phyloP scores from a whole-genome alignment of 225 moss, liverwort and hornwort genomes.

The Asterella californica region DNA sequence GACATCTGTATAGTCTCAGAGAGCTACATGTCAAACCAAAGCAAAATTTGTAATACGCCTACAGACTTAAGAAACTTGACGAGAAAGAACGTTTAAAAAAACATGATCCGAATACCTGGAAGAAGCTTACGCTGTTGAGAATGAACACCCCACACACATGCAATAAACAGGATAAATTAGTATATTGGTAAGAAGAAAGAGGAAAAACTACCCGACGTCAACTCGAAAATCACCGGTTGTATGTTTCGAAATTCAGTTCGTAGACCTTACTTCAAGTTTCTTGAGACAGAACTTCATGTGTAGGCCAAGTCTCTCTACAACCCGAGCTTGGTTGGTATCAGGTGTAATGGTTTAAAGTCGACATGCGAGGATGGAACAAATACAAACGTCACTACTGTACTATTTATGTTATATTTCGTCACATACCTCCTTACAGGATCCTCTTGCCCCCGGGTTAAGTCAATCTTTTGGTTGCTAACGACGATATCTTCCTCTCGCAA shows the following conservation, averaged over 20 bases:
- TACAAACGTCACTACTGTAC: not conserved
- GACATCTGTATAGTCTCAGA: no score
- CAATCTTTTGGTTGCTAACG: conserved; percentile 76
- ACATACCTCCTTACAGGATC: conserved; percentile 81
- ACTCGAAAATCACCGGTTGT: not conserved
- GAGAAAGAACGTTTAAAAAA: no score
- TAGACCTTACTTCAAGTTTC: not conserved
- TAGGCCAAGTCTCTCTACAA: not conserved
- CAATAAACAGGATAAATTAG: not conserved
- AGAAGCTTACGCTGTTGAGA: conserved; percentile 69
- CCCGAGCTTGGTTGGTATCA: not conserved
- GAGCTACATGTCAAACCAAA: no score
- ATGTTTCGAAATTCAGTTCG: no score
- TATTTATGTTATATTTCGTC: not conserved
- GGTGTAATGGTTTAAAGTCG: not conserved
- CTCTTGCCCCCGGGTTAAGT: conserved; percentile 65
- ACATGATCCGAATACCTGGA: conserved; percentile 47
- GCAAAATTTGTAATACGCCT: not conserved
- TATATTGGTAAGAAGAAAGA: not conserved
- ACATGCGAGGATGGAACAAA: not conserved
- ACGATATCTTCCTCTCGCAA: conserved; percentile 72
- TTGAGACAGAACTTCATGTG: not conserved
- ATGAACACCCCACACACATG: not conserved
- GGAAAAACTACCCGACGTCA: not conserved
- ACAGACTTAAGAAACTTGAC: not conserved